Base-by-base conservation (phyloP, 192 early-diverging fungal genomes). In the Spizellomyces sp. region DNA sequence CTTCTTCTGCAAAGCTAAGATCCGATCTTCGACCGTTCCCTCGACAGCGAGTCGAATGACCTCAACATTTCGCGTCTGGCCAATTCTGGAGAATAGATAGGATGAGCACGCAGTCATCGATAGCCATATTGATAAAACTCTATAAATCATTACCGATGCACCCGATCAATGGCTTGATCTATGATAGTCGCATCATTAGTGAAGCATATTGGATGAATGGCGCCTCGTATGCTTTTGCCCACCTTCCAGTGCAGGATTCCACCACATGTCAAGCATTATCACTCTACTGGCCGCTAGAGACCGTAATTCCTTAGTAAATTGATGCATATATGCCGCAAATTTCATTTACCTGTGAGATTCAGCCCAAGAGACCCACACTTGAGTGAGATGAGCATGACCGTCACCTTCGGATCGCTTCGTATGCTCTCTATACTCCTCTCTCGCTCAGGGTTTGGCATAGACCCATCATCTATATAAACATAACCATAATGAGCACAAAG, bases 211-310 rank as follows among this genome's bases (percentile, higher is more conserved):
- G 27, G 3, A 36, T 36, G 27, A 36, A 36, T 0, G 27, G 3
- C 27, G 0, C 27, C 27, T 36, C 27, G 3, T 36, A 36, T 36
- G 27, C 27, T 36, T 36, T 36, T 36, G 27, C 27, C 46, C 71
- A 85, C 84, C 84, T 83, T 91, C 90, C 7, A 91, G 60, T 8
- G 87, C 83, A 19, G 90, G 90, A 72, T 92, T 92, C 90, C 89
- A 90, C 93, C 93, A 95, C 48, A 91, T 76, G 64, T 92, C 90
- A 75, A 92, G 81, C 42, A 95, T 66, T 43, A 95, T 89, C 6
- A 95, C 88, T 17, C 84, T 82, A 79, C 86, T 91, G 0, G 89
- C 89, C 4, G 69, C 76, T 9, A 57, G 4, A 57, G 15, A 5
- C 44, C 19, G 5, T 4, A 43, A 62, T 4, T 5, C 42, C 0